These are phyloP conservation scores for Bipolaris zeicola DNA, from an alignment of 2,329 filamentous ascomycete genomes.

Conservation along the genomic window DNA sequence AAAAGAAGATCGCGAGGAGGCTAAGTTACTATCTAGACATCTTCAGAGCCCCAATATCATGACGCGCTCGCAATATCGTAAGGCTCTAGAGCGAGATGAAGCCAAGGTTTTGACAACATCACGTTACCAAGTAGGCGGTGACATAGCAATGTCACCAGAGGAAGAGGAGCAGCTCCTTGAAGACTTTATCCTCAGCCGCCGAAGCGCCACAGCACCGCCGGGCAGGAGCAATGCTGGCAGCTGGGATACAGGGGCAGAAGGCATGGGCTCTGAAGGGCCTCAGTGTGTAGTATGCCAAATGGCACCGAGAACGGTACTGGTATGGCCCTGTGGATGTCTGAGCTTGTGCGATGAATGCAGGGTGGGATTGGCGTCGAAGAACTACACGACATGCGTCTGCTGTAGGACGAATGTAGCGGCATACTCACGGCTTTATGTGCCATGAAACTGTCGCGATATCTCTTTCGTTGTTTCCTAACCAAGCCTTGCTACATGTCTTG, in stretches of 20 bases:
- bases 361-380: slow-evolving; percentile 92
- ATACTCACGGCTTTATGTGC: slow-evolving; percentile 90
- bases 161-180: slow-evolving; percentile 66
- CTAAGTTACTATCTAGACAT: slow-evolving; percentile 79
- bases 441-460: slow-evolving; percentile 50
- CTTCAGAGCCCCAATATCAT: slow-evolving; percentile 72
- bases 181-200: slow-evolving; percentile 62
- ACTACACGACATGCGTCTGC: slow-evolving; percentile 95
- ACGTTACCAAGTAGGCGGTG: slow-evolving; percentile 35
- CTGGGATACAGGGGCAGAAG: slow-evolving; percentile 74
- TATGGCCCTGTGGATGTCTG: slow-evolving; percentile 95
- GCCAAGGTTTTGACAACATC: slow-evolving; percentile 66
- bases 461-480: background rate
- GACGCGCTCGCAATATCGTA: slow-evolving; percentile 79
- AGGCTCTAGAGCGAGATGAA: slow-evolving; percentile 70
- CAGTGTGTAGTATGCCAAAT: slow-evolving; percentile 94
- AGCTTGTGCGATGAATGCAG: slow-evolving; percentile 94
- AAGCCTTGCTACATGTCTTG: slow-evolving; percentile 2
- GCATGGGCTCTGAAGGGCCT: slow-evolving; percentile 74
- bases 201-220: slow-evolving; percentile 49
- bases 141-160: slow-evolving; percentile 44
- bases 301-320: slow-evolving; percentile 82
- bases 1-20: slow-evolving; percentile 78
- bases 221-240: slow-evolving; percentile 43
- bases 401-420: slow-evolving; percentile 87